A percentile compares a stretch with the other conserved stretches of the same genome.
phyloP scores from a whole-genome alignment of 140 eudicot species.

The Stevia rebaudiana region DNA sequence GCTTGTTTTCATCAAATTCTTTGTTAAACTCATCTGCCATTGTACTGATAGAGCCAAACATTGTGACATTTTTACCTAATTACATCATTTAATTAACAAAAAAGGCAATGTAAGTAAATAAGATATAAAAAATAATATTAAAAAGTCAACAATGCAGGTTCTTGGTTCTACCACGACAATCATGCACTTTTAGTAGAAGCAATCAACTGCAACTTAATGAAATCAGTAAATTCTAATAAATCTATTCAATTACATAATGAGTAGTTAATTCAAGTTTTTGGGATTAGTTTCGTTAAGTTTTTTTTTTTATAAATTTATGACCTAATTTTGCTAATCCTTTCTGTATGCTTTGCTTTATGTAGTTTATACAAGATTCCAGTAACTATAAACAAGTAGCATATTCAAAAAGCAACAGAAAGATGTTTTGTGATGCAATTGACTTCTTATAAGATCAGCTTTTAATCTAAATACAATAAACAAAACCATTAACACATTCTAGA shows the following conservation, averaged over 20 bases:
- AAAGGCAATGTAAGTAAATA: conserved; percentile 6
- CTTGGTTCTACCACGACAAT: conserved; percentile 4
- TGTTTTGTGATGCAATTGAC: conserved; percentile 22
- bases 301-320: background rate
- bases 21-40: conserved; percentile 71
- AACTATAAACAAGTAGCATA: conserved; percentile 18
- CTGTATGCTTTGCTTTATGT: background rate
- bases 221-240: background rate
- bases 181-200: conserved; percentile 2
- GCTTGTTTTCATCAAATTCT: conserved; percentile 39
- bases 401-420: conserved; percentile 21
- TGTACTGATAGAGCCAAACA: conserved; percentile 88
- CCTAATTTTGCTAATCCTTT: background rate
- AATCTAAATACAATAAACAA: background rate
- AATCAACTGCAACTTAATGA: background rate
- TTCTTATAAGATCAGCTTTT: conserved; percentile 2
- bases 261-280: conserved; percentile 7
- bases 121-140: too few relatives aligned
- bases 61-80: conserved; percentile 66
- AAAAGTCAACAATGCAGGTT: conserved; percentile 6
- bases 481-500: background rate
- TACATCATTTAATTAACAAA: conserved; percentile 15
- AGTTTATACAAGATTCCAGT: background rate
- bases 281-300: conserved; percentile 4
- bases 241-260: conserved; percentile 1